Percentiles rank a stretch among this genome's conserved stretches.
Evolutionary conservation across 768 basidiomycete species (phyloP).

Genomic region (Mycena floridula): DNA sequence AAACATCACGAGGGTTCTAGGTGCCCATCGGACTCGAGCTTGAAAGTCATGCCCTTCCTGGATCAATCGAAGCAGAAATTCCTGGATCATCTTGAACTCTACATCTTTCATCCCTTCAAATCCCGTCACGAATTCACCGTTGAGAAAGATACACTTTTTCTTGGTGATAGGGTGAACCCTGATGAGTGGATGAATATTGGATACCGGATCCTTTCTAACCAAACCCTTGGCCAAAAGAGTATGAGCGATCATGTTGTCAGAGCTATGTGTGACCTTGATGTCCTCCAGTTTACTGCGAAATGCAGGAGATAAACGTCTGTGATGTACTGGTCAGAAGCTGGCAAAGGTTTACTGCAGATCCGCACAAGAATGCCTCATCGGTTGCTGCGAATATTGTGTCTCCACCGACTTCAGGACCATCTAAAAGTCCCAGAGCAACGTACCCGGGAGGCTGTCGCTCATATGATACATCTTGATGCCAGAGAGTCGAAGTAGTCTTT

Average conservation of each 20-base stretch:
- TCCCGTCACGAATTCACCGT: conserved; percentile 20
- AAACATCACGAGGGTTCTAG: conserved; percentile 16
- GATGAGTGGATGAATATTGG: conserved; percentile 21
- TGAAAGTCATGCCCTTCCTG: conserved; percentile 20
- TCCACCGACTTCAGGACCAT: conserved; percentile 15
- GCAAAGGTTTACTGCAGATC: background rate
- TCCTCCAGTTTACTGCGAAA: conserved; percentile 1
- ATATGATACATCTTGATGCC: conserved; percentile 18
- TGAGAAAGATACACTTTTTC: conserved; percentile 19
- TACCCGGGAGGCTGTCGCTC: conserved; percentile 16
- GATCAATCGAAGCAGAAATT: conserved; percentile 20
- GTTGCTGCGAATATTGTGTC: conserved; percentile 16
- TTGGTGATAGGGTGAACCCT: conserved; percentile 24
- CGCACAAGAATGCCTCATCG: conserved; percentile 12
- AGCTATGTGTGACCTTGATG: conserved; percentile 21
- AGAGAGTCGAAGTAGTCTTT: conserved; percentile 15
- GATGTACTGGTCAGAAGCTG: background rate
- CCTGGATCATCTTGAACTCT: conserved; percentile 15
- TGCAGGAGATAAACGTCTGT: conserved; percentile 3
- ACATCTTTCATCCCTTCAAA: conserved; percentile 20
- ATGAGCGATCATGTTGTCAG: conserved; percentile 18
- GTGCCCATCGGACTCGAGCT: conserved; percentile 18
- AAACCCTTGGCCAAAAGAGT: conserved; percentile 16
- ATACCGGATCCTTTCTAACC: conserved; percentile 20
- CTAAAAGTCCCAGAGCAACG: conserved; percentile 14